A percentile compares a stretch with the other conserved stretches of the same genome.
These are phyloP conservation scores for Simplicillium aogashimaense DNA, from an alignment of 2,329 filamentous ascomycete genomes.

Conservation along the genomic window DNA sequence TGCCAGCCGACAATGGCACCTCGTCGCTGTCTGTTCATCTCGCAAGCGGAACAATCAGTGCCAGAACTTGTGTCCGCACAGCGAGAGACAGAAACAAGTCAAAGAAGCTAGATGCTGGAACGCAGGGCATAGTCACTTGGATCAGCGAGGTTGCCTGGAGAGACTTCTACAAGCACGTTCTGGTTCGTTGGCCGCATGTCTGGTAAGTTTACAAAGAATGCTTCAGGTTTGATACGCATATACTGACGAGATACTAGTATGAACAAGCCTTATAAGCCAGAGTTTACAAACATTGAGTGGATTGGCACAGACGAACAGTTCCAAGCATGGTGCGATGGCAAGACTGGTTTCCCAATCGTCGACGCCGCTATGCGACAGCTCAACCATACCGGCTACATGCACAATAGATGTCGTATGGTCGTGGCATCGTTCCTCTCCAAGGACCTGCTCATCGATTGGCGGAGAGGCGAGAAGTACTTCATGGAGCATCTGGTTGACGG, in stretches of 20 bases:
- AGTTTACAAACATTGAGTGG: slow-evolving; percentile 76
- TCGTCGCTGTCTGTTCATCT: slow-evolving; percentile 65
- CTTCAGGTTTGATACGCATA: background rate
- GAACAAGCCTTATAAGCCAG: slow-evolving; percentile 63
- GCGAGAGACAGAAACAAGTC: slow-evolving; percentile 55
- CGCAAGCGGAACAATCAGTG: slow-evolving; percentile 56
- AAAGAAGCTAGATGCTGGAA: slow-evolving; percentile 56
- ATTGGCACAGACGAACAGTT: slow-evolving; percentile 64
- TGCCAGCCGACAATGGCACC: slow-evolving; percentile 52
- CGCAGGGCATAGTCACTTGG: slow-evolving; percentile 59
- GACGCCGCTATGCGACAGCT: slow-evolving; percentile 82
- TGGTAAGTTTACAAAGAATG: slow-evolving; percentile 37
- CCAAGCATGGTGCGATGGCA: slow-evolving; percentile 61
- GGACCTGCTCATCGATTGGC: slow-evolving; percentile 74
- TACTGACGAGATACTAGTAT: slow-evolving; percentile 22
- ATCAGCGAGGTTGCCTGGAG: slow-evolving; percentile 79
- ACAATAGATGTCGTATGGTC: slow-evolving; percentile 79
- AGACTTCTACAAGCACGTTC: slow-evolving; percentile 80
- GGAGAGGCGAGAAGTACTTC: slow-evolving; percentile 71
- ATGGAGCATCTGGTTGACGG: slow-evolving; percentile 75
- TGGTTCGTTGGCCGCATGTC: slow-evolving; percentile 77
- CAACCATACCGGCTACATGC: slow-evolving; percentile 62
- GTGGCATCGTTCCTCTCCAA: slow-evolving; percentile 73
- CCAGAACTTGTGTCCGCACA: slow-evolving; percentile 54
- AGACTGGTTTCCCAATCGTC: slow-evolving; percentile 73